These are phyloP conservation scores for Yamadazyma mexicana DNA, from an alignment of 1,139 yeast species.

Conservation along the genomic window DNA sequence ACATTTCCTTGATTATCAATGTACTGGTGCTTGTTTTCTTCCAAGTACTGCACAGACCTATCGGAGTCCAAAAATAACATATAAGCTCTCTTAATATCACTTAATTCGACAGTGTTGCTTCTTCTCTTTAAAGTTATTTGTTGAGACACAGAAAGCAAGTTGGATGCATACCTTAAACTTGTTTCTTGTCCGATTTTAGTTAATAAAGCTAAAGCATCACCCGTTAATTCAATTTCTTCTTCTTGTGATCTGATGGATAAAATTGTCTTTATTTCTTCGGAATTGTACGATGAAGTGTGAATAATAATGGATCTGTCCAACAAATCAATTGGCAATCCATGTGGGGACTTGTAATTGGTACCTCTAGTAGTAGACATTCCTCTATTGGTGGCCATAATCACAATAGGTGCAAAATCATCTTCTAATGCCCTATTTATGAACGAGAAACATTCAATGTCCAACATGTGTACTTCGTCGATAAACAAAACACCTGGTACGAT, in stretches of 20 bases:
- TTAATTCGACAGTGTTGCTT: constrained; percentile 66
- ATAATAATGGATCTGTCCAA: constrained; percentile 93
- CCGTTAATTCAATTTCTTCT: constrained; percentile 85
- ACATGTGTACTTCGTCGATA: constrained; percentile 98
- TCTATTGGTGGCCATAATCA: constrained; percentile 97
- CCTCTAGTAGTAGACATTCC: constrained; percentile 93
- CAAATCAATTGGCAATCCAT: constrained; percentile 92
- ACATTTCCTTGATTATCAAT: constrained; percentile 74
- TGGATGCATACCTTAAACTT: constrained; percentile 88
- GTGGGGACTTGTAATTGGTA: constrained; percentile 91
- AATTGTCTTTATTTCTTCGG: constrained; percentile 83
- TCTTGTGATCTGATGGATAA: constrained; percentile 91
- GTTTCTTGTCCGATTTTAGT: constrained; percentile 94
- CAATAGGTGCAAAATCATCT: constrained; percentile 95
- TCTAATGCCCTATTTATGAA: constrained; percentile 95
- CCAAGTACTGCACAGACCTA: constrained; percentile 79
- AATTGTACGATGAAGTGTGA: constrained; percentile 74
- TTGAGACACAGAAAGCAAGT: constrained; percentile 85
- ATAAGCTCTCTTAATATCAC: constrained; percentile 86
- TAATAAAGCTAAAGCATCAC: constrained; percentile 84
- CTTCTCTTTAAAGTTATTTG: constrained; percentile 84
- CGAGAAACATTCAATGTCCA: constrained; percentile 95
- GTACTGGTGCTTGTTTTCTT: constrained; percentile 65
- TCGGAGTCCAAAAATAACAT: constrained; percentile 83
- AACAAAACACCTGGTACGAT: constrained; percentile 98